Evolutionary conservation across 352 stramenopile genomes (phyloP), one percentile per base, ranked within the genome.

Genomic region (Phytopythium helicoides): DNA sequence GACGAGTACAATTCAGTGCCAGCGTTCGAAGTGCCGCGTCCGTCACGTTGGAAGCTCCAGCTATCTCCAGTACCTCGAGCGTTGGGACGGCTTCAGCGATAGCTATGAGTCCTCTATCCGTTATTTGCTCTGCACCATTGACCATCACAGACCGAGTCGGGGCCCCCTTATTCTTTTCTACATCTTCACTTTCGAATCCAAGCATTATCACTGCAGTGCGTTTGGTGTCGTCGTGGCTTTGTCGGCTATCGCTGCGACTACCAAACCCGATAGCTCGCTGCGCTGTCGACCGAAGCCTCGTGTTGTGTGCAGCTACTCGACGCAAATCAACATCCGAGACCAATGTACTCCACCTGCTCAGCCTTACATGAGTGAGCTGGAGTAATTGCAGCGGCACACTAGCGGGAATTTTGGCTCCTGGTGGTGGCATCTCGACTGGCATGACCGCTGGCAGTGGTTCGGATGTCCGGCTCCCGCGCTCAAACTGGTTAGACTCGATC

Each of bases 331-430:
- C 54, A 53, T 93, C 70, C 1, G 80, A 84, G 1, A 90, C 80
- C 16, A 91, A 72, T 5, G 79, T 70, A 6, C 75, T 91, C 80
- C 82, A 93, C 16, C 71, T 70, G 53, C 62, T 81, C 8, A 93
- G 54, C 47, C 73, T 66, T 18, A 91, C 68, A 23, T 76, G 54
- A 16, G 64, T 39, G 16, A 57, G 55, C 50, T 91, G 78, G 8
- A 91, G 54, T 23, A 89, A 80, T 48, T 89, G 76, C 12, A 77
- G 68, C 12, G 82, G 82, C 28, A 93, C 63, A 41, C 86, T 75
- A n/a, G 45, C 52, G 6, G 60, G 54, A 9, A 52, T 61, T 11
- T 41, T 31, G 9, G 26, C 34, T 36, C 31, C 42, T 25, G 22
- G n/a, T 39, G 1, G 33, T 28, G 21, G 14, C 22, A 28, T 23